Evolutionary conservation across 2,329 filamentous ascomycete genomes (phyloP).

Genomic region (Periconia macrospinosa): DNA sequence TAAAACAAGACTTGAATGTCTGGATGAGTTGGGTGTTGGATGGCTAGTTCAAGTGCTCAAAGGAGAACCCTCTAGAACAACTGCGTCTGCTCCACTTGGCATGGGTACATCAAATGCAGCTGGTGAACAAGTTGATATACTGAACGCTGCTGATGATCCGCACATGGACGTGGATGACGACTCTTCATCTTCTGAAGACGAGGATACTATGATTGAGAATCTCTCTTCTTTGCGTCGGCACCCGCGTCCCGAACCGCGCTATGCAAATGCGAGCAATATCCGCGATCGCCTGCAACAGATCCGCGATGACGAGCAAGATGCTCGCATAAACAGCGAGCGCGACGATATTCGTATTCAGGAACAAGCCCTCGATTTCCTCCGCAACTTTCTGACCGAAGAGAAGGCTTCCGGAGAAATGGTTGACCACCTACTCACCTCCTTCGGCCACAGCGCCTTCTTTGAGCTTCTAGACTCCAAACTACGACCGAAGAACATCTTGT

Average conservation of each 20-base stretch:
- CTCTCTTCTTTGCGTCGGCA: constrained; percentile 43
- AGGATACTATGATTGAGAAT: constrained; percentile 50
- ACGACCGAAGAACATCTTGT: constrained; percentile 48
- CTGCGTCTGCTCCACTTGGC: constrained; percentile 43
- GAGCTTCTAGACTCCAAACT: constrained; percentile 80
- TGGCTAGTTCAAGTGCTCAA: constrained; percentile 83
- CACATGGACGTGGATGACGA: constrained; percentile 46
- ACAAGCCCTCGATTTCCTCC: constrained; percentile 84
- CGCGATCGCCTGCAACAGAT: constrained; percentile 48
- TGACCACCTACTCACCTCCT: constrained; percentile 74
- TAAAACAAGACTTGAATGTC: constrained; percentile 72
- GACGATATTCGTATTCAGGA: constrained; percentile 88
- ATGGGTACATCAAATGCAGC: constrained; percentile 63
- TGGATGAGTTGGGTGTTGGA: constrained; percentile 74
- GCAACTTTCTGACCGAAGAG: constrained; percentile 78
- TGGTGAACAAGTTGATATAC: constrained; percentile 61
- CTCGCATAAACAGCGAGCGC: constrained; percentile 67
- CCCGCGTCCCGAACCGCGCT: constrained; percentile 41
- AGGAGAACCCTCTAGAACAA: constrained; percentile 50
- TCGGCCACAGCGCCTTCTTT: constrained; percentile 79
- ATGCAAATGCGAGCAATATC: constrained; percentile 37
- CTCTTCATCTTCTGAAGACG: constrained; percentile 44
- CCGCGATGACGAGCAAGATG: constrained; percentile 68
- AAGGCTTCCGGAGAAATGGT: constrained; percentile 69
- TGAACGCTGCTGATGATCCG: constrained; percentile 55